Evolutionary conservation across 257 asterid genomes (phyloP).

Genomic region (Cinchona pubescens): DNA sequence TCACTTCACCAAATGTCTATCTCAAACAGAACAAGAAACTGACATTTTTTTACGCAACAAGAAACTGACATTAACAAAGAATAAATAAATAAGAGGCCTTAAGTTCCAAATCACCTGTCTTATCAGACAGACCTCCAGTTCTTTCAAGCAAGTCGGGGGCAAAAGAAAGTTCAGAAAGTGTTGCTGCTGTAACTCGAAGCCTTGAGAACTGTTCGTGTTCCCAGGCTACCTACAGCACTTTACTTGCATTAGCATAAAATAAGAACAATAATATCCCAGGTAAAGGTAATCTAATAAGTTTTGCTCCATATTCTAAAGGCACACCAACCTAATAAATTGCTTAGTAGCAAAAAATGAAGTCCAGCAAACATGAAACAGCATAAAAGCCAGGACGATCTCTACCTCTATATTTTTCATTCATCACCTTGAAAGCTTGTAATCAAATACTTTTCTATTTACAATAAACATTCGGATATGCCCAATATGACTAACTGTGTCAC

Average conservation of each 20-base stretch:
- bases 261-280: slow-evolving; percentile 14
- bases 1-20: slow-evolving; percentile 22
- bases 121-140: slow-evolving; percentile 75
- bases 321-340: background rate
- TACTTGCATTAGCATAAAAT: slow-evolving; percentile 36
- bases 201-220: slow-evolving; percentile 98
- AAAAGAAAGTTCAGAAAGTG: slow-evolving; percentile 66
- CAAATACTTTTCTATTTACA: background rate
- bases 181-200: slow-evolving; percentile 86
- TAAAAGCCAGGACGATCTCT: background rate
- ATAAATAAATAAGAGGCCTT: background rate
- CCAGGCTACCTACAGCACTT: slow-evolving; percentile 83
- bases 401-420: background rate
- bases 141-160: slow-evolving; percentile 88
- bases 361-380: background rate
- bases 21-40: slow-evolving; percentile 14
- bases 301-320: background rate
- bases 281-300: too few species aligned
- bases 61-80: background rate
- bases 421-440: background rate
- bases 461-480: background rate
- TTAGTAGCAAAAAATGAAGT: background rate
- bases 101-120: slow-evolving; percentile 49
- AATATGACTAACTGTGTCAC: background rate
- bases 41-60: too few species aligned